Evolutionary conservation across 2,329 filamentous ascomycete genomes (phyloP).

Genomic region (Epichloe elymi): DNA sequence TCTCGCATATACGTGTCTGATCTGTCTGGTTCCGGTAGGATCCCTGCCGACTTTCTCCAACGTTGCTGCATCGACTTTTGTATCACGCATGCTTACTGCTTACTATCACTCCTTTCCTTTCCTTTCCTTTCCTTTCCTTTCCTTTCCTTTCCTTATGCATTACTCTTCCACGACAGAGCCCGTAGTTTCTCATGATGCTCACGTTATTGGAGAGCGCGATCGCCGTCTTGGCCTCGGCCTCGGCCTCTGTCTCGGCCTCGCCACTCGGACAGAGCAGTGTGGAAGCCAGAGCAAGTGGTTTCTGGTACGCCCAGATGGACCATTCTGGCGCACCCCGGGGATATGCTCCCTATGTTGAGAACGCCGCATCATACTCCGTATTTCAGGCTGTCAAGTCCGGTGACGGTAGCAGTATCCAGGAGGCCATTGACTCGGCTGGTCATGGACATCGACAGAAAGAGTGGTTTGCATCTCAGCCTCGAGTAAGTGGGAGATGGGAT

Average conservation of each 20-base stretch:
- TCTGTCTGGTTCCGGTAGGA: no score
- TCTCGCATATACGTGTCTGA: no score
- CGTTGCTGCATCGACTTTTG: no score
- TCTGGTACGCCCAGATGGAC: conserved; percentile 31
- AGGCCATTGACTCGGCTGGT: conserved; percentile 24
- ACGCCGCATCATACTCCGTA: conserved; percentile 24
- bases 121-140: no score
- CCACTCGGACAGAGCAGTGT: conserved; percentile 1
- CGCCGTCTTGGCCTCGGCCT: conserved; percentile 7
- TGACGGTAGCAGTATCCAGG: conserved; percentile 24
- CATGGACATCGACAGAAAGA: conserved; percentile 19
- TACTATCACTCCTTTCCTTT: no score
- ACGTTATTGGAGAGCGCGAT: neutral
- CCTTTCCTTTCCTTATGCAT: no score
- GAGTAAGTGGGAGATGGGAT: conserved; percentile 14
- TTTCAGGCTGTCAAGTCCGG: conserved; percentile 25
- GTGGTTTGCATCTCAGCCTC: conserved; percentile 30
- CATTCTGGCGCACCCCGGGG: conserved; percentile 22
- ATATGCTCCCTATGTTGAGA: conserved; percentile 27
- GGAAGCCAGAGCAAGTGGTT: conserved; percentile 13
- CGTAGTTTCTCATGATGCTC: neutral
- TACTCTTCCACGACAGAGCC: neutral
- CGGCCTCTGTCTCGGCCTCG: conserved; percentile 9
- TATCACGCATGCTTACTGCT: no score
- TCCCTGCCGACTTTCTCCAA: no score